Conservation (phyloP, 1,284 basidiomycete genomes). For the Cystobasidium sp. region DNA sequence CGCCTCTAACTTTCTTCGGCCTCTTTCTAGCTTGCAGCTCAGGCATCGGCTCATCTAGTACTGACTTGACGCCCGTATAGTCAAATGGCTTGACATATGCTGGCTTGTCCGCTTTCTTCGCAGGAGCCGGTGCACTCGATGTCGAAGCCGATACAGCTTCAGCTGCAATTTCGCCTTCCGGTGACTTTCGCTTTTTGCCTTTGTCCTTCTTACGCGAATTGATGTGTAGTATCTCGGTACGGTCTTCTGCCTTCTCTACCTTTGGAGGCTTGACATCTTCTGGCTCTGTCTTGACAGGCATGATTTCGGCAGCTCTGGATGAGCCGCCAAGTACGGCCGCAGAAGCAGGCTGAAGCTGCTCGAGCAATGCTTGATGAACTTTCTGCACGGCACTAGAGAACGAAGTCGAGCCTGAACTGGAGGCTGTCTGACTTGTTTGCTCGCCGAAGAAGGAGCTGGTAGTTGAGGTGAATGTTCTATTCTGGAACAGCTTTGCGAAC, state of each 20-base stretch:
- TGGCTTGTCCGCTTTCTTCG: slow-evolving; percentile 46
- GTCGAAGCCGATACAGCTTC: slow-evolving; percentile 23
- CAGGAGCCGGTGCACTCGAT: not conserved
- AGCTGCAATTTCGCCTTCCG: slow-evolving; percentile 50
- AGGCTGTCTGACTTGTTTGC: not conserved
- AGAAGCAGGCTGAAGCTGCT: slow-evolving; percentile 43
- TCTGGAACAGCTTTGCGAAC: slow-evolving; percentile 9
- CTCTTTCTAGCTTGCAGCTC: slow-evolving; percentile 51
- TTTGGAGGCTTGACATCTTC: slow-evolving; percentile 17
- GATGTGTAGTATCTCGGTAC: slow-evolving; percentile 71
- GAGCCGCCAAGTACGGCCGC: not conserved
- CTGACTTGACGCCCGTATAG: slow-evolving; percentile 72
- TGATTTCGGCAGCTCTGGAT: not conserved
- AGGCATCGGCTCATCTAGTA: slow-evolving; percentile 66
- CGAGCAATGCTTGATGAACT: slow-evolving; percentile 40
- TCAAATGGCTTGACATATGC: slow-evolving; percentile 67
- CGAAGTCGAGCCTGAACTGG: slow-evolving; percentile 66
- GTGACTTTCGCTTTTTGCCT: slow-evolving; percentile 66
- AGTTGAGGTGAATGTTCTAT: not conserved
- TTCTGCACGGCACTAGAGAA: slow-evolving; percentile 48
- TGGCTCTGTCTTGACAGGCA: not conserved
- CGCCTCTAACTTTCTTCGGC: slow-evolving; percentile 52
- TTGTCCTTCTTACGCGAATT: slow-evolving; percentile 61
- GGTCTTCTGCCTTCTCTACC: slow-evolving; percentile 51
- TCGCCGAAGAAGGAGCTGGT: slow-evolving; percentile 58